A percentile compares a stretch with the other conserved stretches of the same genome.
Evolutionary conservation across 192 early-diverging fungal genomes (phyloP).

Genomic region (Martensiomyces pterosporus): DNA sequence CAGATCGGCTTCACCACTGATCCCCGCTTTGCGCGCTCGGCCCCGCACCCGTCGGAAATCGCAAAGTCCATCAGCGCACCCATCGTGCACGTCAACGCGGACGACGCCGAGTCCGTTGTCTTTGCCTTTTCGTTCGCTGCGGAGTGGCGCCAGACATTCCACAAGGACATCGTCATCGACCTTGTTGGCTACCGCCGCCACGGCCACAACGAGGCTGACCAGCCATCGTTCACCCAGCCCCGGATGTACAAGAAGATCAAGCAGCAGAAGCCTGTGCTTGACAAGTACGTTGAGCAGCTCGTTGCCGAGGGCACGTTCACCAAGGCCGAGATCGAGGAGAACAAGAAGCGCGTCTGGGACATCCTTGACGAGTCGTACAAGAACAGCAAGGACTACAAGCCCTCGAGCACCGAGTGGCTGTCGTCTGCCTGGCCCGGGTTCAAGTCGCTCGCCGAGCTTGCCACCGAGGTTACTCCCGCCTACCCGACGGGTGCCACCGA

Average conservation of each 20-base stretch:
- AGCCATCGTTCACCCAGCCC: constrained; percentile 98
- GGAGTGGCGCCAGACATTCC: constrained; percentile 94
- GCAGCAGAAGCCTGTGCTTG: constrained; percentile 76
- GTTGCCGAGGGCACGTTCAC: constrained; percentile 81
- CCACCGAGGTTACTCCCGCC: constrained; percentile 64
- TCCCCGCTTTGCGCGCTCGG: constrained; percentile 90
- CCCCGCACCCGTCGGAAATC: constrained; percentile 95
- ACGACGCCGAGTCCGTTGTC: constrained; percentile 95
- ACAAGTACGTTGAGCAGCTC: constrained; percentile 83
- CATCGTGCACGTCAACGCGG: constrained; percentile 98
- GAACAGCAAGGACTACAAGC: constrained; percentile 85
- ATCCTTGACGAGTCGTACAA: constrained; percentile 90
- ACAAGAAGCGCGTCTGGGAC: constrained; percentile 88
- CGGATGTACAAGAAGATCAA: constrained; percentile 92
- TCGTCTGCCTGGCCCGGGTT: constrained; percentile 89
- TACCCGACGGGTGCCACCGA: constrained; percentile 64
- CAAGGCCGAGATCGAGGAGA: constrained; percentile 74
- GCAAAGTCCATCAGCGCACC: constrained; percentile 95
- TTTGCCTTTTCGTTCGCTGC: constrained; percentile 92
- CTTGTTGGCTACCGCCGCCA: constrained; percentile 96
- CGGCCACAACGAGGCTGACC: constrained; percentile 99
- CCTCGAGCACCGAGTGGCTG: constrained; percentile 89
- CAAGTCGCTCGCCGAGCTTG: constrained; percentile 73
- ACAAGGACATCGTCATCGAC: constrained; percentile 95
- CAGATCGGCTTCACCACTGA: constrained; percentile 99